Evolutionary conservation across 2,329 filamentous ascomycete species (phyloP).

Genomic region (Bipolaris oryzae): DNA sequence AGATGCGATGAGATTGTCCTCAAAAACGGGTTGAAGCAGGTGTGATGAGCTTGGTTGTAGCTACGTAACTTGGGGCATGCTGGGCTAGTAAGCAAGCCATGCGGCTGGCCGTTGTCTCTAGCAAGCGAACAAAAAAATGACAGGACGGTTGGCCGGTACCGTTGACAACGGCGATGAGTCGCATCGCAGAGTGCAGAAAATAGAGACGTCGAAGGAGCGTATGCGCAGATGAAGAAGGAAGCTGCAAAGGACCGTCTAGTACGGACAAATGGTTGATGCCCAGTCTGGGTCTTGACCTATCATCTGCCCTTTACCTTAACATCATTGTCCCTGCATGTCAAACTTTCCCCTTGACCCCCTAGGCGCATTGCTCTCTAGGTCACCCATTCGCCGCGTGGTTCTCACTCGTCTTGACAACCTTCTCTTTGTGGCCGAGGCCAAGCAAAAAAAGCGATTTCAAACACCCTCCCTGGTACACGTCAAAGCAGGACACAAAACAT

Average conservation of each 20-base stretch:
- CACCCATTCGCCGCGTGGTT: conserved; percentile 14
- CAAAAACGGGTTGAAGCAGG: not conserved
- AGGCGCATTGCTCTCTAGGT: not conserved
- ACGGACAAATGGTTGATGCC: not conserved
- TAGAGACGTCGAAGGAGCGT: not conserved
- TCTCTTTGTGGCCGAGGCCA: conserved; percentile 14
- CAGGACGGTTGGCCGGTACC: conserved; percentile 9
- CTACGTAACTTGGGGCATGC: not conserved
- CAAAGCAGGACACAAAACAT: conserved; percentile 11
- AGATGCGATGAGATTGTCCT: not conserved
- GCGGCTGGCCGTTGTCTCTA: not conserved
- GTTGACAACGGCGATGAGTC: conserved; percentile 9
- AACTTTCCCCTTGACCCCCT: conserved; percentile 14
- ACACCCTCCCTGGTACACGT: conserved; percentile 2
- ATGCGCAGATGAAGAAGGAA: conserved; percentile 2
- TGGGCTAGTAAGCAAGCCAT: not conserved
- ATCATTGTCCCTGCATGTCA: conserved; percentile 17
- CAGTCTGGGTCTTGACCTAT: conserved; percentile 9
- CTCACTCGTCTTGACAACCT: conserved; percentile 6
- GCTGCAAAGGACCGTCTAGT: not conserved
- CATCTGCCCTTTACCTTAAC: conserved; percentile 1
- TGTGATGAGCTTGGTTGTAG: not conserved
- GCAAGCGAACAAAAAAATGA: not conserved
- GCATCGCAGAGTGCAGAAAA: not conserved
- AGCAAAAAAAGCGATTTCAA: conserved; percentile 20